Conservation (phyloP, 345 rosid species). For the Murraya paniculata region DNA sequence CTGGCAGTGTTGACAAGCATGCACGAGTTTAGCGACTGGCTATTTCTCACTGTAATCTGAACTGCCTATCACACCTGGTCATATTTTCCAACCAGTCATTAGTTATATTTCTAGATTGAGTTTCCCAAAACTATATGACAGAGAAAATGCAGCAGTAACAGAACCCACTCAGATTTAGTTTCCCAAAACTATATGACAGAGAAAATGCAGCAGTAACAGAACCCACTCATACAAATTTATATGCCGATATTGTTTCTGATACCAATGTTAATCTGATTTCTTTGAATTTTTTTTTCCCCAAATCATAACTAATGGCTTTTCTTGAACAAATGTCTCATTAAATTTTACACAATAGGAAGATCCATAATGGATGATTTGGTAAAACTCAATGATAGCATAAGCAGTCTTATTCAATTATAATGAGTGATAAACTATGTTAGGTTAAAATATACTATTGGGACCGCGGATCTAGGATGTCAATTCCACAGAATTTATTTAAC, state of each 20-base stretch:
- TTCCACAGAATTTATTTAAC: background rate
- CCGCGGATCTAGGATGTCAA: background rate
- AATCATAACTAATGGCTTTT: background rate
- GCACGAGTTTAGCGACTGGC: background rate
- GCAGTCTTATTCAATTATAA: background rate
- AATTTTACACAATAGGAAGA: background rate
- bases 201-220: background rate
- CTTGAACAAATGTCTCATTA: background rate
- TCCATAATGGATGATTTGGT: background rate
- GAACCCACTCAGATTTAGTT: background rate
- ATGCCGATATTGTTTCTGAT: background rate
- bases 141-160: no score
- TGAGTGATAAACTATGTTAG: no score
- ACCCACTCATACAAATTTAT: background rate
- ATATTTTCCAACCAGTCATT: background rate
- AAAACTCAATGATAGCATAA: background rate
- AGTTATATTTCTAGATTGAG: background rate
- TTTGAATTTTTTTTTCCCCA: background rate
- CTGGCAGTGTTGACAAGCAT: background rate
- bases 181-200: background rate
- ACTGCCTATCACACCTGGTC: background rate
- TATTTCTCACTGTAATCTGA: background rate
- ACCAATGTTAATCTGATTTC: background rate
- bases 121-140: background rate
- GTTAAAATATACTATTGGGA: no score